Conservation (phyloP, 2,329 filamentous ascomycete genomes). For the Beauveria varroae region DNA sequence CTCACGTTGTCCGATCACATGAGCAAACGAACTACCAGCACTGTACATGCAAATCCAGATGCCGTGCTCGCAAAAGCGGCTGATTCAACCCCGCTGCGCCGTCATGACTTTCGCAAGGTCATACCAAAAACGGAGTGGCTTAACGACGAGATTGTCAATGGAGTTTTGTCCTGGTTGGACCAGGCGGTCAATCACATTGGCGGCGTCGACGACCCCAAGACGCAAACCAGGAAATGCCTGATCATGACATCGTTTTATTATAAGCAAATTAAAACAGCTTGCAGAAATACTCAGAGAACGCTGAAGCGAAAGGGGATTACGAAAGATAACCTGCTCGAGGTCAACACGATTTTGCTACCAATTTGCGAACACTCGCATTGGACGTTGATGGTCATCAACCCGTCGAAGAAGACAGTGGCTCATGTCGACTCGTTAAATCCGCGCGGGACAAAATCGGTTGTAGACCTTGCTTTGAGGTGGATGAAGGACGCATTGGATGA, state of each 20-base stretch:
- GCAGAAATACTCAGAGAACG: conserved; percentile 42
- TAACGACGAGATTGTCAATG: conserved; percentile 70
- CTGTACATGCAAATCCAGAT: conserved; percentile 16
- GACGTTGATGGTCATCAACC: conserved; percentile 63
- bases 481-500: conserved; percentile 48
- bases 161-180: conserved; percentile 54
- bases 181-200: conserved; percentile 48
- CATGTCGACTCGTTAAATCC: conserved; percentile 61
- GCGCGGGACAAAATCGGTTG: conserved; percentile 31
- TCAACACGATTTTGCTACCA: conserved; percentile 62
- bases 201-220: conserved; percentile 41
- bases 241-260: conserved; percentile 62
- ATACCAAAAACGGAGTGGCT: conserved; percentile 55
- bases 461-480: conserved; percentile 42
- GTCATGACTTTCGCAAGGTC: conserved; percentile 57
- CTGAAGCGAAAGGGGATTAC: conserved; percentile 49
- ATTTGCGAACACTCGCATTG: conserved; percentile 61
- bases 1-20: not conserved
- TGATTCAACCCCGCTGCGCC: conserved; percentile 41
- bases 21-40: not conserved
- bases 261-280: conserved; percentile 42
- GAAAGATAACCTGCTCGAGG: conserved; percentile 54
- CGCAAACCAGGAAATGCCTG: conserved; percentile 48
- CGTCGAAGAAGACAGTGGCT: conserved; percentile 50
- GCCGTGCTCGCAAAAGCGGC: conserved; percentile 36